Conservation (phyloP, 2,329 filamentous ascomycete genomes). For the Alternaria solani region DNA sequence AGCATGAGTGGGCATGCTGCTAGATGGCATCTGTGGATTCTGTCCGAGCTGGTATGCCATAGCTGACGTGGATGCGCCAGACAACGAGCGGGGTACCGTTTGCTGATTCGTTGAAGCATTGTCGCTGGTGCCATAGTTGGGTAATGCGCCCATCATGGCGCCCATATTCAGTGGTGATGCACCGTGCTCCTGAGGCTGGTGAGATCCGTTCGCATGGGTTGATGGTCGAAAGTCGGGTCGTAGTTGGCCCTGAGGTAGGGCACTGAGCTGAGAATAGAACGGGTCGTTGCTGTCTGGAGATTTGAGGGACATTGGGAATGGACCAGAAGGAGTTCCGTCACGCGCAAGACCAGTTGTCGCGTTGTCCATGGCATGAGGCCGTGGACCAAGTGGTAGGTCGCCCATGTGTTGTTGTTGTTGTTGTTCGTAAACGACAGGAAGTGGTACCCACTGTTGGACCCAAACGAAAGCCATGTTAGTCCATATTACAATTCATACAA, state of each 20-base stretch:
- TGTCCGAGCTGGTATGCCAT: slow-evolving; percentile 53
- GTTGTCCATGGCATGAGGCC: slow-evolving; percentile 42
- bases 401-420: slow-evolving; percentile 48
- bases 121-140: slow-evolving; percentile 43
- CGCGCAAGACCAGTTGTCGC: slow-evolving; percentile 39
- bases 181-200: slow-evolving; percentile 39
- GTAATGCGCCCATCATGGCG: slow-evolving; percentile 47
- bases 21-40: slow-evolving; percentile 46
- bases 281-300: slow-evolving; percentile 38
- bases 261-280: slow-evolving; percentile 50
- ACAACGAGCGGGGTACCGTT: slow-evolving; percentile 42
- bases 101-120: slow-evolving; percentile 26
- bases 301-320: slow-evolving; percentile 29
- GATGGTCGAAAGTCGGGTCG: slow-evolving; percentile 42
- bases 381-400: slow-evolving; percentile 46
- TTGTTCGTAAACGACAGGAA: slow-evolving; percentile 50
- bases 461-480: slow-evolving; percentile 54
- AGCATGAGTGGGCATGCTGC: slow-evolving; percentile 33
- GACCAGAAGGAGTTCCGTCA: slow-evolving; percentile 32
- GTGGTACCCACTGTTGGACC: slow-evolving; percentile 54
- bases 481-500: slow-evolving; percentile 41
- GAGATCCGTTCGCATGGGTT: slow-evolving; percentile 32
- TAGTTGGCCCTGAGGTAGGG: slow-evolving; percentile 38
- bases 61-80: slow-evolving; percentile 51
- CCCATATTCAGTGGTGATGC: slow-evolving; percentile 47